Evolutionary conservation across 2,329 filamentous ascomycete species (phyloP).

Genomic region (Knufia petricola): DNA sequence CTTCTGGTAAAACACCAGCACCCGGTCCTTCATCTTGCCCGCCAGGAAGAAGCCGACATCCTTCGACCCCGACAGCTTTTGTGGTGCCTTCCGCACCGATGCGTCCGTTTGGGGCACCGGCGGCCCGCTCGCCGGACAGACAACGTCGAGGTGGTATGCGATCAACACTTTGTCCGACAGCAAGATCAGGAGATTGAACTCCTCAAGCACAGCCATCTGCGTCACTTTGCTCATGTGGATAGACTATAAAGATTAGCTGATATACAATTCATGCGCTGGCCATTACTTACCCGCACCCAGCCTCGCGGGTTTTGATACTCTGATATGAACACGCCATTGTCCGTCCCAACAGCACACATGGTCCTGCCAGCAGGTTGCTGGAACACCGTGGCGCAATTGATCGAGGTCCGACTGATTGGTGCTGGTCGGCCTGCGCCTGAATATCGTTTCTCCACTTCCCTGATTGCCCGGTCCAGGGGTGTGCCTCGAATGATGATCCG

Average conservation of each 20-base stretch:
- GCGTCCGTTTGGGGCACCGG: conserved; percentile 56
- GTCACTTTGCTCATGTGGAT: conserved; percentile 71
- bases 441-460: conserved; percentile 73
- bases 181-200: conserved; percentile 85
- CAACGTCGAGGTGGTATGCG: conserved; percentile 83
- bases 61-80: conserved; percentile 74
- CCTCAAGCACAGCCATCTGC: conserved; percentile 88
- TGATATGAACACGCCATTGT: conserved; percentile 85
- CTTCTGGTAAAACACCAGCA: conserved; percentile 93
- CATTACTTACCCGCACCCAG: conserved; percentile 68
- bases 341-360: conserved; percentile 89
- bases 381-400: conserved; percentile 92
- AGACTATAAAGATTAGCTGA: conserved; percentile 45
- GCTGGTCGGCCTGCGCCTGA: conserved; percentile 53
- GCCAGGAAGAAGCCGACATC: conserved; percentile 96
- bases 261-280: conserved; percentile 13
- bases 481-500: conserved; percentile 77
- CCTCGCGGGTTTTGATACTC: conserved; percentile 82
- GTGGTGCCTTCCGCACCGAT: conserved; percentile 73
- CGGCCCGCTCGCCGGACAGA: conserved; percentile 51
- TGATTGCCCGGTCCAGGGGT: conserved; percentile 80
- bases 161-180: conserved; percentile 86
- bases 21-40: conserved; percentile 93
- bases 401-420: conserved; percentile 72
- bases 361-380: conserved; percentile 67